phyloP scores from a whole-genome alignment of 1,284 basidiomycete species.

The Quambalaria eucalypti region DNA sequence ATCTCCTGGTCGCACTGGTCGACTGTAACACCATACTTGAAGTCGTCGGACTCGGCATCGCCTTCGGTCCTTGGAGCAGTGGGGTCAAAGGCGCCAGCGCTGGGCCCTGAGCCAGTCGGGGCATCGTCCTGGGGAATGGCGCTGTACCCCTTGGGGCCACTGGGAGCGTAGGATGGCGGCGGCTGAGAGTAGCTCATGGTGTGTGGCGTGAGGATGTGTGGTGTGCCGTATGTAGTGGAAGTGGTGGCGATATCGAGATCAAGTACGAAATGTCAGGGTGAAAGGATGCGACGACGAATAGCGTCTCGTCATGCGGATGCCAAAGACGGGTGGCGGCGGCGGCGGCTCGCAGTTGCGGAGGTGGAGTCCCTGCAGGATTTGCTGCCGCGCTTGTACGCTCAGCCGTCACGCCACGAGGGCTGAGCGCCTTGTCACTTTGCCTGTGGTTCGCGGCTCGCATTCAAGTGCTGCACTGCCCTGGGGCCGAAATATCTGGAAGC shows the following conservation, averaged over 20 bases:
- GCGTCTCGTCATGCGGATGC: too few relatives aligned
- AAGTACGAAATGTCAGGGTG: neutral
- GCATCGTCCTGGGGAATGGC: neutral
- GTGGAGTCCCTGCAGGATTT: too few relatives aligned
- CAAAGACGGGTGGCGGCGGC: too few relatives aligned
- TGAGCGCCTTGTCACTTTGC: too few relatives aligned
- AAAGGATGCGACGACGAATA: neutral
- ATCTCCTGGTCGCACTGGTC: constrained; percentile 42
- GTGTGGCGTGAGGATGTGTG: neutral
- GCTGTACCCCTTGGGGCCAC: neutral
- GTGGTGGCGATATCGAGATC: neutral
- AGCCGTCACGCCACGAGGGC: too few relatives aligned
- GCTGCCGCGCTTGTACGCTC: too few relatives aligned
- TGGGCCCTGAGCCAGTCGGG: neutral
- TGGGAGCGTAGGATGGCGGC: neutral
- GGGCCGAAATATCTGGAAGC: too few relatives aligned
- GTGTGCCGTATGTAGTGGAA: neutral
- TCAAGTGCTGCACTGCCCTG: too few relatives aligned
- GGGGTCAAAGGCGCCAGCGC: constrained; percentile 3
- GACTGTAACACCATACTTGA: constrained; percentile 43
- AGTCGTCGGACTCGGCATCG: constrained; percentile 40
- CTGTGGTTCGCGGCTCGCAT: too few relatives aligned
- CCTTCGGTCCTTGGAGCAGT: constrained; percentile 11
- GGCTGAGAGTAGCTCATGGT: neutral
- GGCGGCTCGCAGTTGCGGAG: too few relatives aligned